Evolutionary conservation across 2,329 filamentous ascomycete genomes (phyloP).

Genomic region (Aspergillus sp.): DNA sequence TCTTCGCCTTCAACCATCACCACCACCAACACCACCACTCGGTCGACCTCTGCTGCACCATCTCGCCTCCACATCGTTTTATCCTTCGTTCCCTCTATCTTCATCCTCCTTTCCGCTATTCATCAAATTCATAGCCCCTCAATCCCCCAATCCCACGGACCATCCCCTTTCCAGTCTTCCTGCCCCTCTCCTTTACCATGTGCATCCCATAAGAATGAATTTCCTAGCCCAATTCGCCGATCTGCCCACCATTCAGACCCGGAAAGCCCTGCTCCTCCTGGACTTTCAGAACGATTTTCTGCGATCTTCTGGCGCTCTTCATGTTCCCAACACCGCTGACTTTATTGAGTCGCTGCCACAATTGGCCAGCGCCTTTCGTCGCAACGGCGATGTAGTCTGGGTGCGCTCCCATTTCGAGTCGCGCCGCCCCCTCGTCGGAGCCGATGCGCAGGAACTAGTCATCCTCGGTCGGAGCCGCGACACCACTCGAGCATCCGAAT

Average conservation of each 20-base stretch:
- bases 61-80: neutral
- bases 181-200: slow-evolving; percentile 20
- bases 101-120: neutral
- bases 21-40: neutral
- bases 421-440: slow-evolving; percentile 57
- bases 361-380: slow-evolving; percentile 71
- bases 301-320: slow-evolving; percentile 64
- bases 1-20: neutral
- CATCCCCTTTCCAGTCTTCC: neutral
- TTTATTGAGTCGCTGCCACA: slow-evolving; percentile 67
- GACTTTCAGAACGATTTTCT: slow-evolving; percentile 93
- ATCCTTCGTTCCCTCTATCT: neutral
- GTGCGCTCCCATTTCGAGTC: slow-evolving; percentile 71
- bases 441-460: slow-evolving; percentile 47
- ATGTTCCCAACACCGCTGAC: slow-evolving; percentile 61
- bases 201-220: slow-evolving; percentile 26
- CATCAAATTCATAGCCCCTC: neutral
- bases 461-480: slow-evolving; percentile 34
- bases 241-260: slow-evolving; percentile 54
- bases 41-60: neutral
- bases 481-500: slow-evolving; percentile 8
- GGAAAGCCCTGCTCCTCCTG: slow-evolving; percentile 73
- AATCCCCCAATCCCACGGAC: too few relatives aligned
- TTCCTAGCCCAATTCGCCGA: slow-evolving; percentile 27
- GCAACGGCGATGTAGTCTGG: slow-evolving; percentile 76